A percentile compares a stretch with the other conserved stretches of the same genome.
Conservation (phyloP, 345 rosid genomes). For the Pistacia integerrima region DNA sequence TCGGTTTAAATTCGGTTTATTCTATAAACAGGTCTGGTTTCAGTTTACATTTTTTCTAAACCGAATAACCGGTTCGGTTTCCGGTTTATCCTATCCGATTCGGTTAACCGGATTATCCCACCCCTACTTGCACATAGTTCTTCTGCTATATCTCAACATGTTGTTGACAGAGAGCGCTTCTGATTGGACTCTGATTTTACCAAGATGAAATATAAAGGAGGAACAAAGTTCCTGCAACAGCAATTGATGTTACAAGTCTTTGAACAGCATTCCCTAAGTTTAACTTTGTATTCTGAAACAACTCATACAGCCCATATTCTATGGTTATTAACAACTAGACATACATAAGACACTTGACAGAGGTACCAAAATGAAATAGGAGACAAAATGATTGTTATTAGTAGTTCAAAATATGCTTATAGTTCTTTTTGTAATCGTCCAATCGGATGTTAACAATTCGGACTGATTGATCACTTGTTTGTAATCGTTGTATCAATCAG, state of each 20-base stretch:
- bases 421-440: too few relatives aligned
- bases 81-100: too few relatives aligned
- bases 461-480: too few relatives aligned
- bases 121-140: constrained; percentile 58
- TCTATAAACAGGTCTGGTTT: too few relatives aligned
- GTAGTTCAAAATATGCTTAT: too few relatives aligned
- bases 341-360: neutral
- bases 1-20: too few relatives aligned
- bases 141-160: constrained; percentile 74
- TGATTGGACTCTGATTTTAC: constrained; percentile 58
- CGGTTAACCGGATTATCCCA: too few relatives aligned
- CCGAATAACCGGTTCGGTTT: too few relatives aligned
- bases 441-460: too few relatives aligned
- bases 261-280: neutral
- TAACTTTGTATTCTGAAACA: neutral
- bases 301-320: neutral
- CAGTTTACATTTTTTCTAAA: too few relatives aligned
- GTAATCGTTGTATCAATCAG: too few relatives aligned
- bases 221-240: constrained; percentile 72
- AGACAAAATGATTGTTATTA: neutral
- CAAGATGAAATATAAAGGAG: constrained; percentile 71
- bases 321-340: neutral
- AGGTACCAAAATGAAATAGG: neutral
- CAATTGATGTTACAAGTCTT: constrained; percentile 16
- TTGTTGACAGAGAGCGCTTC: constrained; percentile 82